These are phyloP conservation scores for Ophiostoma quercus DNA, from an alignment of 2,329 filamentous ascomycete species.

Conservation along the genomic window DNA sequence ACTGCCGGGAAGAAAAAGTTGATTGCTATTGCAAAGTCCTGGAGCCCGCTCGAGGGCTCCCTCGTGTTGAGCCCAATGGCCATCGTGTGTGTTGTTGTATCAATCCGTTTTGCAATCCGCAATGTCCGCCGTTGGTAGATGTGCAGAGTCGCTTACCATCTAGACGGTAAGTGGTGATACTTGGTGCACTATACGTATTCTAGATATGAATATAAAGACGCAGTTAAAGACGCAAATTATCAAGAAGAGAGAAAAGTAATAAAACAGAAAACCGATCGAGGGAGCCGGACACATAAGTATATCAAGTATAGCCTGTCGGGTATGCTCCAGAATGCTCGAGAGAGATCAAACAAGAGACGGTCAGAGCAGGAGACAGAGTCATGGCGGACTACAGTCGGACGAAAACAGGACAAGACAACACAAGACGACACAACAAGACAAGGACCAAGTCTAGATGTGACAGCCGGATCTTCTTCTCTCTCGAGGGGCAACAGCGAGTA, in stretches of 20 bases:
- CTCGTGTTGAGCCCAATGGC: conserved; percentile 16
- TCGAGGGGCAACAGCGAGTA: neutral
- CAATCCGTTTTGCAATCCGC: neutral
- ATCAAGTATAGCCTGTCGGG: neutral
- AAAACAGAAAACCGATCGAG: neutral
- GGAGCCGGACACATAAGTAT: neutral
- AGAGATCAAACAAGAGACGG: neutral
- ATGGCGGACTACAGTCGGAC: neutral
- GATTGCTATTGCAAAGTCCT: conserved; percentile 32
- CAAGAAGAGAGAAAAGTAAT: neutral
- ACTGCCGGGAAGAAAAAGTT: conserved; percentile 33
- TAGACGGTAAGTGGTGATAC: too few relatives aligned
- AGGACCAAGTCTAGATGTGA: neutral
- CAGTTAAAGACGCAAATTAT: neutral
- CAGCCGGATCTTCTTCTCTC: neutral
- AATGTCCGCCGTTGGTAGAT: neutral
- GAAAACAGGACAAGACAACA: neutral
- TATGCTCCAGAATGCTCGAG: neutral
- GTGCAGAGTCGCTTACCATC: too few relatives aligned
- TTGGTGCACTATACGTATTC: neutral
- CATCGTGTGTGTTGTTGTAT: neutral
- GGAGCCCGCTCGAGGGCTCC: conserved; percentile 28
- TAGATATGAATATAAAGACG: neutral
- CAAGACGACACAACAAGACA: neutral
- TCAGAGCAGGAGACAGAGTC: neutral